Percentiles rank a stretch among this genome's conserved stretches.
Evolutionary conservation across 1,139 yeast genomes (phyloP).

Genomic region (Arxiozyma bovina): DNA sequence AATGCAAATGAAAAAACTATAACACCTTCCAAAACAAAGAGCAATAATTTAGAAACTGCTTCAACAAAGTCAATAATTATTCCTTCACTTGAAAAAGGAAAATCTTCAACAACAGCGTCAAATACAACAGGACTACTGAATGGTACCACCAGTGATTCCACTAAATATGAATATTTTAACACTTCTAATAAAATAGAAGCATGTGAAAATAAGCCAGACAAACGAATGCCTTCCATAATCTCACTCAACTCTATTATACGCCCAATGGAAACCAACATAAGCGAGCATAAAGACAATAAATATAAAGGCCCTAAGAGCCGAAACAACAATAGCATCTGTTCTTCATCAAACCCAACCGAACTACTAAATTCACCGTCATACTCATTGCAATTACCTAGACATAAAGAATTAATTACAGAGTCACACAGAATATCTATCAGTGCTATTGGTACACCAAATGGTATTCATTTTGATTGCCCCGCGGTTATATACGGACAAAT

Average conservation of each 20-base stretch:
- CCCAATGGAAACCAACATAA: not conserved
- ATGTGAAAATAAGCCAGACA: not conserved
- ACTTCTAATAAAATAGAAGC: not conserved
- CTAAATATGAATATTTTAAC: not conserved
- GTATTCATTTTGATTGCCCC: not conserved
- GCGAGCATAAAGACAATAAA: not conserved
- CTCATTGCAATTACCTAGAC: not conserved
- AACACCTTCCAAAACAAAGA: not conserved
- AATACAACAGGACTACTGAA: not conserved
- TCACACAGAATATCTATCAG: not conserved
- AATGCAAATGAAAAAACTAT: not conserved
- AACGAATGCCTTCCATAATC: slow-evolving; percentile 8
- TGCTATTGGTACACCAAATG: not conserved
- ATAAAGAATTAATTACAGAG: not conserved
- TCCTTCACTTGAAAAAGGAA: not conserved
- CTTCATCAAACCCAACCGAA: not conserved
- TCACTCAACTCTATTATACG: slow-evolving; percentile 7
- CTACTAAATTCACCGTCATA: not conserved
- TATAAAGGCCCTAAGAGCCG: not conserved
- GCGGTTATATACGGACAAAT: slow-evolving; percentile 23
- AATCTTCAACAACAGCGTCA: not conserved
- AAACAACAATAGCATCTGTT: not conserved
- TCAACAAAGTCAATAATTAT: no score
- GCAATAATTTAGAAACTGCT: not conserved
- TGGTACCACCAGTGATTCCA: not conserved